Evolutionary conservation across 2,329 filamentous ascomycete genomes (phyloP).

Genomic region (Exserohilum turcica): DNA sequence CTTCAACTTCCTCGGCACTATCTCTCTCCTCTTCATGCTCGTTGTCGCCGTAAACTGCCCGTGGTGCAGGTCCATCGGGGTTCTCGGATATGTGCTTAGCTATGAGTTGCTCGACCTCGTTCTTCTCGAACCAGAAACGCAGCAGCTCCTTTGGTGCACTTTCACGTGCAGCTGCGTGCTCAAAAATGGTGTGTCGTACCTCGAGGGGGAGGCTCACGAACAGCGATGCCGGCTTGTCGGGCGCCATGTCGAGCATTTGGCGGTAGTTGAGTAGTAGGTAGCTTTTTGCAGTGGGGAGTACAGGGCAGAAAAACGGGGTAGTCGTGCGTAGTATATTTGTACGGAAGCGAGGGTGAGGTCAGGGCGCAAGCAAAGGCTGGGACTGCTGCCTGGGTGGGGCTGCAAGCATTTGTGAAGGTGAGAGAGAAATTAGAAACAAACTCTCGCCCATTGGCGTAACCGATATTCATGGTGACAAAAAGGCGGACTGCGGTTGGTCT

Average conservation of each 20-base stretch:
- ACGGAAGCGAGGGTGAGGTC: neutral
- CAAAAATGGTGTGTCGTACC: constrained; percentile 40
- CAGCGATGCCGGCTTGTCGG: constrained; percentile 6
- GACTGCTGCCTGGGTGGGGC: constrained; percentile 27
- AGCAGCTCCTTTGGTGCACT: constrained; percentile 33
- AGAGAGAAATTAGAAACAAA: neutral
- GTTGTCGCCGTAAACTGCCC: constrained; percentile 13
- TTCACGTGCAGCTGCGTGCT: constrained; percentile 21
- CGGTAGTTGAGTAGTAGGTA: neutral
- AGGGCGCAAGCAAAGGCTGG: constrained; percentile 1
- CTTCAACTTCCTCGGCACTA: constrained; percentile 5
- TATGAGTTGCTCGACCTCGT: constrained; percentile 29
- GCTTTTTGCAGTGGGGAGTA: neutral
- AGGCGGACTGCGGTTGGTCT: neutral
- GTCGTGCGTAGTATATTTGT: neutral
- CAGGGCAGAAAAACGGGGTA: neutral
- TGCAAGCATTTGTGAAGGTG: constrained; percentile 5
- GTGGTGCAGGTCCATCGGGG: constrained; percentile 15
- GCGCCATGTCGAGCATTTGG: constrained; percentile 7
- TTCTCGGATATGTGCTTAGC: constrained; percentile 16
- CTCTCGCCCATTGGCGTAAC: neutral
- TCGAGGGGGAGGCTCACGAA: constrained; percentile 40
- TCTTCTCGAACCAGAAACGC: constrained; percentile 45
- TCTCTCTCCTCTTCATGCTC: constrained; percentile 11
- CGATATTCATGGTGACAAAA: constrained; percentile 1